A percentile compares a stretch with the other conserved stretches of the same genome.
Conservation (phyloP, 2,329 filamentous ascomycete genomes). For the Spiromastix sp. region DNA sequence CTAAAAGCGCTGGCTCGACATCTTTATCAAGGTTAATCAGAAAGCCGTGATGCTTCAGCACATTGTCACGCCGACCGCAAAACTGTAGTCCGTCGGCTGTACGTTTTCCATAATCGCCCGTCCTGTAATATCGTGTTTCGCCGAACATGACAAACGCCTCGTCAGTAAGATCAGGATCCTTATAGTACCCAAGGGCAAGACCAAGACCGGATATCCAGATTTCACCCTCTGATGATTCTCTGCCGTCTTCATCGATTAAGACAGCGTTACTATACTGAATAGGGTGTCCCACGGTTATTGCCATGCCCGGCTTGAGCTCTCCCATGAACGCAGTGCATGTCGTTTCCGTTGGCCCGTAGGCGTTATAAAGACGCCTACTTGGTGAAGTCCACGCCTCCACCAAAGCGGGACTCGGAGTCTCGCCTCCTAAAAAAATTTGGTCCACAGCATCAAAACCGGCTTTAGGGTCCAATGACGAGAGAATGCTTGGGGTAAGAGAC, state of each 20-base stretch:
- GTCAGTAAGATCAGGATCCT: conserved; percentile 10
- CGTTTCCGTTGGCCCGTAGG: too few relatives aligned
- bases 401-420: too few relatives aligned
- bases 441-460: too few relatives aligned
- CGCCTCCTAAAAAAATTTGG: too few relatives aligned
- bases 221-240: conserved; percentile 13
- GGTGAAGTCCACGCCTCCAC: too few relatives aligned
- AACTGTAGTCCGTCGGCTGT: conserved; percentile 15
- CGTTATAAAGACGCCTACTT: too few relatives aligned
- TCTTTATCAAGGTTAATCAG: conserved; percentile 26
- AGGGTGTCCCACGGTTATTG: conserved; percentile 11
- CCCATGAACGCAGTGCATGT: too few relatives aligned
- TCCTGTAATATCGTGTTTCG: conserved; percentile 14
- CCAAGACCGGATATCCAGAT: conserved; percentile 15
- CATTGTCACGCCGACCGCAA: conserved; percentile 18
- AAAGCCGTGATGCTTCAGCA: conserved; percentile 27
- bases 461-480: too few relatives aligned
- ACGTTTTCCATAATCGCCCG: conserved; percentile 10
- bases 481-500: too few relatives aligned
- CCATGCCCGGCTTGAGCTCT: too few relatives aligned
- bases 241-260: conserved; percentile 9
- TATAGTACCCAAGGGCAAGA: conserved; percentile 16
- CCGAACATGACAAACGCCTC: conserved; percentile 12
- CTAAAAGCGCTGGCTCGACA: conserved; percentile 18
- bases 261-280: conserved; percentile 10